These are phyloP conservation scores for Asterella californica DNA, from an alignment of 225 moss, liverwort and hornwort species.

Conservation along the genomic window DNA sequence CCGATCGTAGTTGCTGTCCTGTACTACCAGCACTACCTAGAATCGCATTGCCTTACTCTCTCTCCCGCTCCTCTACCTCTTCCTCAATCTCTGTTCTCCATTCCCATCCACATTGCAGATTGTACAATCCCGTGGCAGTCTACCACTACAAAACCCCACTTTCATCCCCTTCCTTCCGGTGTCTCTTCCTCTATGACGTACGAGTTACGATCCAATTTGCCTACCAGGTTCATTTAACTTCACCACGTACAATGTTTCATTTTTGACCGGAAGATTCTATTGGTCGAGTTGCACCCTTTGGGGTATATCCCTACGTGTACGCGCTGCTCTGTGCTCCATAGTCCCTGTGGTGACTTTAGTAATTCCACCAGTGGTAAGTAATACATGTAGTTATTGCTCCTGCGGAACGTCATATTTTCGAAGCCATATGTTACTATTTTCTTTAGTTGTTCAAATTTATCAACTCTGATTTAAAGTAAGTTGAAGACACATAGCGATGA, in stretches of 20 bases:
- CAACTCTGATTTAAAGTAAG: too few species aligned
- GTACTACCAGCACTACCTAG: not conserved
- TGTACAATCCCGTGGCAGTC: not conserved
- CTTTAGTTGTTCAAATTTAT: too few species aligned
- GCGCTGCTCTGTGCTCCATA: too few species aligned
- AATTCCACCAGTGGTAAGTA: not conserved
- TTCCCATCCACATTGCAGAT: not conserved
- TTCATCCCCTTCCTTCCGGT: not conserved
- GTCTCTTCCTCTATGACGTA: not conserved
- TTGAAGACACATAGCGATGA: too few species aligned
- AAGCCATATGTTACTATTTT: too few species aligned
- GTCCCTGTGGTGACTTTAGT: not conserved
- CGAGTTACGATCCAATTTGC: not conserved
- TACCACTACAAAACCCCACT: not conserved
- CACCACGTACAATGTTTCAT: constrained; percentile 2
- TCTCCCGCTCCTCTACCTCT: not conserved
- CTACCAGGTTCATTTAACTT: too few species aligned
- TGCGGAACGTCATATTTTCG: too few species aligned
- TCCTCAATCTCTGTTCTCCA: not conserved
- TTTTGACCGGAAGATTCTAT: not conserved
- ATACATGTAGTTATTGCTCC: too few species aligned
- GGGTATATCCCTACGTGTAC: not conserved
- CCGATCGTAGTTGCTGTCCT: not conserved
- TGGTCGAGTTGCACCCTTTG: constrained; percentile 6
- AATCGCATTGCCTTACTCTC: not conserved